A percentile compares a stretch with the other conserved stretches of the same genome.
phyloP scores from a whole-genome alignment of 495 filamentous ascomycete species.

The Tuber umbilicatum region DNA sequence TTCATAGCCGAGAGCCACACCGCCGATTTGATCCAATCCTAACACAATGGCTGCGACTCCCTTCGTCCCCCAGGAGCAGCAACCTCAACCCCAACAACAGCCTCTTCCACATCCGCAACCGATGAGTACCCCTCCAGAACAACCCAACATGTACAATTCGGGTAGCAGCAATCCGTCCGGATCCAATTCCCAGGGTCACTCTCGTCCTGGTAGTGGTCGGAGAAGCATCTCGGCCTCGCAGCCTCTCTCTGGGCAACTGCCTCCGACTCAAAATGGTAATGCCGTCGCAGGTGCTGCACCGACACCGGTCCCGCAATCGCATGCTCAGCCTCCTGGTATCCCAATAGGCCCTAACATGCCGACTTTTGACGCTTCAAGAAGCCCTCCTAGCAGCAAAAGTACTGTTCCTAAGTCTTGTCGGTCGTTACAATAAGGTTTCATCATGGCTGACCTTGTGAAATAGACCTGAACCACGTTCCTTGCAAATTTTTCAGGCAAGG shows the following conservation, averaged over 20 bases:
- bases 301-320: slow-evolving; percentile 34
- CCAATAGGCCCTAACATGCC: slow-evolving; percentile 38
- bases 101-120: slow-evolving; percentile 20
- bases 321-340: slow-evolving; percentile 38
- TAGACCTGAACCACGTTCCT: slow-evolving; percentile 94
- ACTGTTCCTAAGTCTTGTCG: slow-evolving; percentile 14
- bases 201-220: slow-evolving; percentile 31
- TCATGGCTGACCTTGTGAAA: slow-evolving; percentile 18
- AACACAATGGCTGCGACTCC: slow-evolving; percentile 33
- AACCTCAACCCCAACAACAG: slow-evolving; percentile 28
- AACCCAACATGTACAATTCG: slow-evolving; percentile 30
- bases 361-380: slow-evolving; percentile 40
- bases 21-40: slow-evolving; percentile 18
- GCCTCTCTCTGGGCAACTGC: slow-evolving; percentile 36
- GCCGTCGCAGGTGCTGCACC: slow-evolving; percentile 21
- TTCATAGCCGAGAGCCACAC: neutral
- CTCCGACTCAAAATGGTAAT: slow-evolving; percentile 29
- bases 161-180: slow-evolving; percentile 27
- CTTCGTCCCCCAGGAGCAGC: slow-evolving; percentile 32
- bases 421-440: slow-evolving; percentile 1
- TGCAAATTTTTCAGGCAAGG: slow-evolving; percentile 99
- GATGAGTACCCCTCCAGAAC: slow-evolving; percentile 34
- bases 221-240: slow-evolving; percentile 37
- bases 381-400: slow-evolving; percentile 42
- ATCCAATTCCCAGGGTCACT: slow-evolving; percentile 37